Evolutionary conservation across 148 eudicot species (phyloP).

Genomic region (Drosera capensis): DNA sequence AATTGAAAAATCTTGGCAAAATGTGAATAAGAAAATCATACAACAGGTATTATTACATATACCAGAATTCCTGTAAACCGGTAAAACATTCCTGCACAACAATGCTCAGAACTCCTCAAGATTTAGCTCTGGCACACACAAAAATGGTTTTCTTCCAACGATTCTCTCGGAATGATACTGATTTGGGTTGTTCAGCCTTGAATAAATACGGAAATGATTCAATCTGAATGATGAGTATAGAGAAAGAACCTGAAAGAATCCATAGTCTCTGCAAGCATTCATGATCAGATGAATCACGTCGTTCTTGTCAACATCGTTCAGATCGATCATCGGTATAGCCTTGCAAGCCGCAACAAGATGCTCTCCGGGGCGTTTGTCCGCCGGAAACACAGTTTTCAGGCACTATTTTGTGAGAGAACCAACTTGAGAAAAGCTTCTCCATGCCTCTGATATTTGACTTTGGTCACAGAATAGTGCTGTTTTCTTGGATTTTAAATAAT

Average conservation of each 20-base stretch:
- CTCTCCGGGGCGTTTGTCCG: constrained; percentile 33
- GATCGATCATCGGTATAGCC: constrained; percentile 31
- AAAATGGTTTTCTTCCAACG: too few species aligned
- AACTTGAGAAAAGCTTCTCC: constrained; percentile 23
- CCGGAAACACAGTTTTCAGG: constrained; percentile 32
- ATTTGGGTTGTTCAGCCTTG: background rate
- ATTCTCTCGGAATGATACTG: too few species aligned
- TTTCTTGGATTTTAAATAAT: too few species aligned
- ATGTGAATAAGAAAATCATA: too few species aligned
- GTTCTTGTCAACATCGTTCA: constrained; percentile 3
- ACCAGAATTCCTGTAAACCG: too few species aligned
- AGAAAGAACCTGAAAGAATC: constrained; percentile 46
- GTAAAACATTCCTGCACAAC: too few species aligned
- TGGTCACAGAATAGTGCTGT: too few species aligned
- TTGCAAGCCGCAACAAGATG: constrained; percentile 10
- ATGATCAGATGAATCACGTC: constrained; percentile 17
- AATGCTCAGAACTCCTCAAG: too few species aligned
- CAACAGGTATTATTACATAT: too few species aligned
- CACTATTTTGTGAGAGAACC: constrained; percentile 32
- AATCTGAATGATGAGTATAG: background rate
- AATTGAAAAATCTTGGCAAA: too few species aligned
- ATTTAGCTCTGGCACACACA: too few species aligned
- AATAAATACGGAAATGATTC: background rate
- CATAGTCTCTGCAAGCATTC: constrained; percentile 28
- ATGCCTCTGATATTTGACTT: too few species aligned